Evolutionary conservation across 116 monocot genomes (phyloP).

Genomic region (Cymodocea nodosa): DNA sequence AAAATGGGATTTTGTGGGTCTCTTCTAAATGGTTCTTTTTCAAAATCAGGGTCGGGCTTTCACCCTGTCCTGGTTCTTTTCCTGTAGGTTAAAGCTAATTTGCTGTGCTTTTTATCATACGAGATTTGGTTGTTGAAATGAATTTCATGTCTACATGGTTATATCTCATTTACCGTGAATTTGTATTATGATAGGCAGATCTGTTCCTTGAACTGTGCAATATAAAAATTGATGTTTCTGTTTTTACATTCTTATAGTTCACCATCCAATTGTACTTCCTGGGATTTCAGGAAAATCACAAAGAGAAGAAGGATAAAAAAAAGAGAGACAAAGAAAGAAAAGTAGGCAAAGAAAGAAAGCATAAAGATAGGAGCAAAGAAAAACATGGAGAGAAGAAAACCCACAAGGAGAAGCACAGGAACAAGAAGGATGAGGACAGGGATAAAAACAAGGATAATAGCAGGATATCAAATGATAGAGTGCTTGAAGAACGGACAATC

Average conservation of each 20-base stretch:
- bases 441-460: slow-evolving; percentile 29
- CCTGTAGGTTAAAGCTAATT: no score
- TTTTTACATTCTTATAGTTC: background rate
- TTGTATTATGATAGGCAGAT: background rate
- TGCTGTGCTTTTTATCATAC: no score
- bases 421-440: slow-evolving; percentile 10
- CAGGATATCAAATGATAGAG: slow-evolving; percentile 15
- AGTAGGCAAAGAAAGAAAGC: slow-evolving; percentile 32
- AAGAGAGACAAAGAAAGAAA: slow-evolving; percentile 17
- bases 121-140: background rate
- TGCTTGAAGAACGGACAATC: slow-evolving; percentile 7
- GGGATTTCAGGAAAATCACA: slow-evolving; percentile 16
- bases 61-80: no score
- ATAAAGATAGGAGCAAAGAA: slow-evolving; percentile 23
- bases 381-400: slow-evolving; percentile 48
- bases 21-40: no score
- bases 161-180: no score
- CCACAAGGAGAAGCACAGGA: slow-evolving; percentile 30
- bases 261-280: background rate
- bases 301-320: slow-evolving; percentile 11
- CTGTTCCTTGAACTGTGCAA: background rate
- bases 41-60: no score
- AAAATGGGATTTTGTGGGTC: background rate
- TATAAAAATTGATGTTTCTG: background rate
- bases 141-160: background rate